Conservation (phyloP, 495 filamentous ascomycete genomes). For the Hypoxylon subgilvum region DNA sequence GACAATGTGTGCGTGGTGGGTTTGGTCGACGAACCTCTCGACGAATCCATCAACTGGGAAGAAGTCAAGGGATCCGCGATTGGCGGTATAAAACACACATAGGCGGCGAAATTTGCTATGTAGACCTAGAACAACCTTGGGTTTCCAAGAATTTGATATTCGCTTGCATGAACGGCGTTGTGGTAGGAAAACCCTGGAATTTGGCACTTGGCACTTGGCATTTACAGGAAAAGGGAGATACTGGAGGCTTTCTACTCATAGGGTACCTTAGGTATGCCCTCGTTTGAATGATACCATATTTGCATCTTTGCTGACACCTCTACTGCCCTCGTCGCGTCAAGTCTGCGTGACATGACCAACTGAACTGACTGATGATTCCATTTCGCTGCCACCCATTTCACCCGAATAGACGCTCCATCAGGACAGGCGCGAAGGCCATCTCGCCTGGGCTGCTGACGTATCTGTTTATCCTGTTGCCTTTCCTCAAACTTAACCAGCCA, state of each 20-base stretch:
- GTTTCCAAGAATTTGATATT: not conserved
- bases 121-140: not conserved
- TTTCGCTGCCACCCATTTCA: slow-evolving; percentile 5
- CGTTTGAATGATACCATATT: slow-evolving; percentile 42
- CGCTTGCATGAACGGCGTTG: slow-evolving; percentile 39
- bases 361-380: slow-evolving; percentile 1
- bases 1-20: slow-evolving; percentile 95
- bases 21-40: slow-evolving; percentile 85
- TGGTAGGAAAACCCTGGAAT: slow-evolving; percentile 4
- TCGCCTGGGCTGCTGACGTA: slow-evolving; percentile 66
- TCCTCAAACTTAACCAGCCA: slow-evolving; percentile 71
- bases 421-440: slow-evolving; percentile 54
- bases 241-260: slow-evolving; percentile 26
- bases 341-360: slow-evolving; percentile 34
- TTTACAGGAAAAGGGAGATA: slow-evolving; percentile 24
- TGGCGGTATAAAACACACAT: slow-evolving; percentile 74
- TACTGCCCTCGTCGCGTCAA: slow-evolving; percentile 19
- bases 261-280: slow-evolving; percentile 46
- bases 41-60: slow-evolving; percentile 86
- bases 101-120: not conserved
- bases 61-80: slow-evolving; percentile 86
- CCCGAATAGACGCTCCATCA: slow-evolving; percentile 58
- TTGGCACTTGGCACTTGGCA: too few relatives aligned
- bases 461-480: slow-evolving; percentile 78
- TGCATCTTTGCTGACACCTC: slow-evolving; percentile 38